Base-by-base conservation (phyloP, 2,329 filamentous ascomycete species). In the Ophiognomonia clavigignenti-juglandacearum region DNA sequence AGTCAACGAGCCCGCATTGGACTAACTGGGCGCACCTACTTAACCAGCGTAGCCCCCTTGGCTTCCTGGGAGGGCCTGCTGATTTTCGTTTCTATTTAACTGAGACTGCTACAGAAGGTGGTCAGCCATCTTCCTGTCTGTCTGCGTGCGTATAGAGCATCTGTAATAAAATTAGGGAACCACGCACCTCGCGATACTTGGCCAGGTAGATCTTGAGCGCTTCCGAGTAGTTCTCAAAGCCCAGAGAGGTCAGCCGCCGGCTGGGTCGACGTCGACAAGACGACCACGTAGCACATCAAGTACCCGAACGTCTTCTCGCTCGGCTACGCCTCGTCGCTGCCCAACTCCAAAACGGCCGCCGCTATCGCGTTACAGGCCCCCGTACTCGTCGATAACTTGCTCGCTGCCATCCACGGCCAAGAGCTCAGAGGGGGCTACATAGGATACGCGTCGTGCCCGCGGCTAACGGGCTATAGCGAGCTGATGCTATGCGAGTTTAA, bases 221-320 rank as follows among this genome's bases (percentile, higher is more conserved):
- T 67, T 98, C 93, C 22, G 92, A 87, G 65, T 98, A 98, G 71
- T 98, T 98, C 70, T 98, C 93, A 67, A 98, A 98, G 1, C 93
- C 93, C 29, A 98, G 79, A 22, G 93, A 98, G 7, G 92, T 97
- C 93, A 98, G 37, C 51, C n/a, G 52, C 54, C 4, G 56, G 56
- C 8, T 56, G 50, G 48, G 56, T 57, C 16, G 50, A 47, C 32
- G 54, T 57, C 8, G 53, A 57, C 52, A 53, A 57, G 47, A 38
- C 44, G 31, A 56, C 54, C 11, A 54, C 52, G 14, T 54, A 52
- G 34, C 54, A 54, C 40, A 53, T 31, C 43, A 66, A 64, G 50
- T 68, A 57, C 52, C 52, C 61, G 55, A 68, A 68, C 46, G 61
- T 68, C 45, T 68, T 65, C 57, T 67, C 65, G n/a, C 54, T 65